Conservation (phyloP, 75 land plant species). For the Pseudotsuga menziesii region DNA sequence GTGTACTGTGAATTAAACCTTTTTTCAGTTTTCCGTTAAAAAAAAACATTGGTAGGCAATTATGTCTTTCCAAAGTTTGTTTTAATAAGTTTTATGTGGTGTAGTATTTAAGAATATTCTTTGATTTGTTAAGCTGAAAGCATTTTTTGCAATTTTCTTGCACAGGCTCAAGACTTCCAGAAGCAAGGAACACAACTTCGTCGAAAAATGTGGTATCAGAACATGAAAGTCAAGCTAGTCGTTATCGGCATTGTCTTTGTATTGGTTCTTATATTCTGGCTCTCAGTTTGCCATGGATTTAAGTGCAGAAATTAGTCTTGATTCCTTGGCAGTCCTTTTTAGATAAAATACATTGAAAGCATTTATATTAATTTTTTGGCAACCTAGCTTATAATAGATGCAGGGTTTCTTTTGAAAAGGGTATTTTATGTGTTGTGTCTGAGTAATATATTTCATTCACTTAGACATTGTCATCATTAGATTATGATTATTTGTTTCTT, state of each 20-base stretch:
- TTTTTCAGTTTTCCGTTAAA: too few species aligned
- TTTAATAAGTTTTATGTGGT: not conserved
- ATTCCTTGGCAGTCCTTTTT: not conserved
- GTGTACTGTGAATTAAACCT: too few species aligned
- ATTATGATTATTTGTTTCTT: too few species aligned
- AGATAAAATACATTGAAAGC: not conserved
- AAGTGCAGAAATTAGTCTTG: constrained; percentile 19
- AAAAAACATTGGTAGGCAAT: not conserved
- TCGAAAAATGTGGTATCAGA: constrained; percentile 81
- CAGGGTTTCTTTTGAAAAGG: too few species aligned
- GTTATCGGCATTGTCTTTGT: constrained; percentile 67
- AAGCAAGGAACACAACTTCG: constrained; percentile 66
- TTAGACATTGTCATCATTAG: too few species aligned
- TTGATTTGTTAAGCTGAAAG: not conserved
- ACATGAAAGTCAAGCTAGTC: constrained; percentile 82
- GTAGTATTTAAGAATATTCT: not conserved
- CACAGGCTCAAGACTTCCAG: constrained; percentile 68
- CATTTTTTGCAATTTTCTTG: not conserved
- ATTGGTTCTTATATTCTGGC: constrained; percentile 65
- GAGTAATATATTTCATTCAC: too few species aligned
- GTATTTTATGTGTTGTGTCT: too few species aligned
- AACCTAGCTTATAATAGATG: not conserved
- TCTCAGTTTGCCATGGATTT: constrained; percentile 76
- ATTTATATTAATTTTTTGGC: not conserved
- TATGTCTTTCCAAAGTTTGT: not conserved